phyloP scores from a whole-genome alignment of 2,329 filamentous ascomycete genomes.

The Spiromastix sp. region DNA sequence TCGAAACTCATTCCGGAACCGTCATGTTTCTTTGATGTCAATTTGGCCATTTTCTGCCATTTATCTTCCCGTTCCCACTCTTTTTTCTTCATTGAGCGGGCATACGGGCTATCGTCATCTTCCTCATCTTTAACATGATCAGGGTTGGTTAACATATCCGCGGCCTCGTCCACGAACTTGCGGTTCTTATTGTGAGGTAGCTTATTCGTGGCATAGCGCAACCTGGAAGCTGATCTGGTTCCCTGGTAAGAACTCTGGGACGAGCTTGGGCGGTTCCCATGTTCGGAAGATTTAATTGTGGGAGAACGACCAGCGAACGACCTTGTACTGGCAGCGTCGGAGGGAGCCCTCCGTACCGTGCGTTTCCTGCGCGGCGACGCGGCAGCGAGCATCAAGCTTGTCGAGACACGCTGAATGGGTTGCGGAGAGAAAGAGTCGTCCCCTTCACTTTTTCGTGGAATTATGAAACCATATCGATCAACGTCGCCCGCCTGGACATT shows the following conservation, averaged over 20 bases:
- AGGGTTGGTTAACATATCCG: constrained; percentile 55
- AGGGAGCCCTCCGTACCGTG: constrained; percentile 40
- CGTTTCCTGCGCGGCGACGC: constrained; percentile 45
- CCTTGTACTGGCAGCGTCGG: constrained; percentile 34
- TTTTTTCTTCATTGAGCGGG: constrained; percentile 43
- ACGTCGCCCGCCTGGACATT: constrained; percentile 49
- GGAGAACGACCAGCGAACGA: constrained; percentile 33
- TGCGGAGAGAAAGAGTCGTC: constrained; percentile 26
- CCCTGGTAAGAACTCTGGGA: constrained; percentile 37
- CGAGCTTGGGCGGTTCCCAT: constrained; percentile 34
- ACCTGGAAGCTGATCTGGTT: constrained; percentile 30
- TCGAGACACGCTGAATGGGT: constrained; percentile 49
- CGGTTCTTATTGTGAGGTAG: constrained; percentile 45
- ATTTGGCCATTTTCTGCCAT: constrained; percentile 56
- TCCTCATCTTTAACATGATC: constrained; percentile 39
- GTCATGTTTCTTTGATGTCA: constrained; percentile 32
- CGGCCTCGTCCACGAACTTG: constrained; percentile 36
- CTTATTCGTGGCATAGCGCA: constrained; percentile 44
- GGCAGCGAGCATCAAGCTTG: constrained; percentile 46
- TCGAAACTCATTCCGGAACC: constrained; percentile 58
- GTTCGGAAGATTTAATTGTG: constrained; percentile 31
- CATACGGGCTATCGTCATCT: constrained; percentile 37
- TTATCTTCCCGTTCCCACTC: constrained; percentile 55
- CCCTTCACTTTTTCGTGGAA: constrained; percentile 23
- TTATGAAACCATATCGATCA: constrained; percentile 57